A percentile compares a stretch with the other conserved stretches of the same genome.
phyloP scores from a whole-genome alignment of 768 basidiomycete genomes.

The Lactarius hengduanensis region DNA sequence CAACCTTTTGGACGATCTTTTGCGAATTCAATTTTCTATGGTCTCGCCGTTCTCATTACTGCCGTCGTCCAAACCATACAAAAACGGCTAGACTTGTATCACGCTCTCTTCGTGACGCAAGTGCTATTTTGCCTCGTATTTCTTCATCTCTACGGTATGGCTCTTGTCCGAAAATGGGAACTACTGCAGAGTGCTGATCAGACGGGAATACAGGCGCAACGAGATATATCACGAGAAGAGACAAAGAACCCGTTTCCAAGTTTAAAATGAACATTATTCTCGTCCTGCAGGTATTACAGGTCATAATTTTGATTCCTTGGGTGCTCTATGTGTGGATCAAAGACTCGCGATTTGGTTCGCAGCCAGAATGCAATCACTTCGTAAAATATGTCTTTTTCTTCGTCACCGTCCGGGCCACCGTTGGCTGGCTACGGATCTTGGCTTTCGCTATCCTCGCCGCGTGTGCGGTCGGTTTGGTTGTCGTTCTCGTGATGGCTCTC shows the following conservation, averaged over 20 bases:
- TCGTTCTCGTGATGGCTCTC: no score
- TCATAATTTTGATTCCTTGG: background rate
- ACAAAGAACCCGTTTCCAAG: no score
- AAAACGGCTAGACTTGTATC: background rate
- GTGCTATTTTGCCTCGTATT: background rate
- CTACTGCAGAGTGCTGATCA: background rate
- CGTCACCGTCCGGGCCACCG: background rate
- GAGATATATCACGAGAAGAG: no score
- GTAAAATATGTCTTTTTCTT: background rate
- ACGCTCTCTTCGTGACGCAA: constrained; percentile 1
- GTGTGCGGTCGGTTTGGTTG: background rate
- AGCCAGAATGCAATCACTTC: constrained; percentile 1
- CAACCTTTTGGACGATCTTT: background rate
- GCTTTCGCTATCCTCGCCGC: background rate
- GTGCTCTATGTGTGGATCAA: background rate
- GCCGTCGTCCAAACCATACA: constrained; percentile 1
- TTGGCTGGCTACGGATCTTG: background rate
- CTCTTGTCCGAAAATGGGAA: background rate
- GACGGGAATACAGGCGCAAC: background rate
- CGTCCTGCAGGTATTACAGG: background rate
- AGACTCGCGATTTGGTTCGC: background rate
- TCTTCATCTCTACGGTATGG: background rate
- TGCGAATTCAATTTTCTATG: background rate
- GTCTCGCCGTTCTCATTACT: background rate
- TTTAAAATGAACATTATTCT: background rate